Base-by-base conservation (phyloP, 768 basidiomycete species). In the Agaricus sinodeliciosus region DNA sequence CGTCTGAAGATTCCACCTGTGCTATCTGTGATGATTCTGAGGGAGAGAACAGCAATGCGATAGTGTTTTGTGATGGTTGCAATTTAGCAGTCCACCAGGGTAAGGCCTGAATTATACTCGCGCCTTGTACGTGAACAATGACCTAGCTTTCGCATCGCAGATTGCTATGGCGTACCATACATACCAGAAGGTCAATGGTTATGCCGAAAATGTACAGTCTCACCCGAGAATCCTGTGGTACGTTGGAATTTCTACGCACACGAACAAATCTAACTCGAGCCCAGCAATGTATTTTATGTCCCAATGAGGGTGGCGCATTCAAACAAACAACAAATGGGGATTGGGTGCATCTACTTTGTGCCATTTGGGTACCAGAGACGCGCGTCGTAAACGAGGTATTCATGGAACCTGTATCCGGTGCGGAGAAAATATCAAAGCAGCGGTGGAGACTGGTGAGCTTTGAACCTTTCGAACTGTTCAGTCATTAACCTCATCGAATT, bases 141-240 rank as follows among this genome's bases (percentile, higher is more conserved):
- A 16, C 42, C 48, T 11, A 56, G n/a, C 13, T 27, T 43, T 19
- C 39, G 25, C 37, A 11, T 39, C 57, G 94, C 58, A 96, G 96
- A 99, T 65, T 99, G 96, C 63, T 99, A 99, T 62, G 96, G 96
- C 16, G 93, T 99, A 1, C 96, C 96, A 9, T 99, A 99, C 64
- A 97, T 99, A 54, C 96, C 96, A 0, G 96, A 99, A 72, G 96
- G 96, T 1, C 96, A 99, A 67, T 99, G 96, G 96, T 80, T 99
- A 31, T 99, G 96, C 66, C 75, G 96, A 43, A 99, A 99, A 69
- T 99, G 96, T 63, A 97, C 94, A 0, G 94, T 98, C 9, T 95
- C 93, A 1, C 96, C 96, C 0, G 95, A 97, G 67, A 89, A 85
- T 60, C 92, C 94, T 12, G 96, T 99, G 55, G 94, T 94, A 63